Evolutionary conservation across 352 stramenopile species (phyloP), one percentile per base, ranked within the genome.

Genomic region (Thraustotheca clavata): DNA sequence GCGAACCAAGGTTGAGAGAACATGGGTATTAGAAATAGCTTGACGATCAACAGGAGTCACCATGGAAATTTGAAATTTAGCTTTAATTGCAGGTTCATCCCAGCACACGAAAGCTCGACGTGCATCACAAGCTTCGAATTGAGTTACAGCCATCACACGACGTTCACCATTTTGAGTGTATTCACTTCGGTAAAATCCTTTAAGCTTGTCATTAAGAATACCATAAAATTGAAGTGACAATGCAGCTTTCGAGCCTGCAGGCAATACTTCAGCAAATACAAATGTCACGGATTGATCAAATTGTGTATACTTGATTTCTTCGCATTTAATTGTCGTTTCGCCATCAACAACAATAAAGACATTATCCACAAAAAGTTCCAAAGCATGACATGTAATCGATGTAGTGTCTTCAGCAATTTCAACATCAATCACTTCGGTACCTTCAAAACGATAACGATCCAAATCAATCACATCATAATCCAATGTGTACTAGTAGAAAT

Each of bases 21-120:
- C 93, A 35, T 96, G 96, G 74, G 98, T 99, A 77, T 99, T 99
- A 70, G 77, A 95, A 71, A 99, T 91, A 20, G 88, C 96, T 33
- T 88, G 92, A 35, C 98, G 80, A 36, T 91, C 67, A 18, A 69
- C 70, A 40, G 96, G 89, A 5, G 97, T 90, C 1, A 89, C 75
- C 48, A 98, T 87, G 6, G 84, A 88, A 50, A 99, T 88, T 54
- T 88, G 75, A 71, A 98, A 99, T 20, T 85, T 87, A 24, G 96
- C 94, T 77, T 99, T 99, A 34, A 96, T 77, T 16, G 90, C 86
- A 1, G 97, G 97, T 73, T 99, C 97, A 74, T 99, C 97, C 86
- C 96, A 98, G 78, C 97, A 99, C 7, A 96, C 95, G 70, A 99
- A 99, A 27, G 93, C 95, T 22, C 93, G 85, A 49, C 96, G 85